Conservation (phyloP, 768 basidiomycete species). For the Phaffia tasmanica region DNA sequence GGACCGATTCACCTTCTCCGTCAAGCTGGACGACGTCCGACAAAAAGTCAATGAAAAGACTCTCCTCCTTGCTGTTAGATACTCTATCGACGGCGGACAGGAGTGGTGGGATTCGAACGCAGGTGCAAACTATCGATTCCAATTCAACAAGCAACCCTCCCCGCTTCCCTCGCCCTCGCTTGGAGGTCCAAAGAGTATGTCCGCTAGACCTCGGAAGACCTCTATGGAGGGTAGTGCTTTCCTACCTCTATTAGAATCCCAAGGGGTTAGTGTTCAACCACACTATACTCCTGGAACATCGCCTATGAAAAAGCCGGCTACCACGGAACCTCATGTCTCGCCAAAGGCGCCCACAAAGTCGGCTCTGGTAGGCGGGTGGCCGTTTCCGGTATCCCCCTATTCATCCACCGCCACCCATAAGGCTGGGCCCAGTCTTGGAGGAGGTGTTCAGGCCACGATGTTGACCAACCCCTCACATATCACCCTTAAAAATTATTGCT, state of each 20-base stretch:
- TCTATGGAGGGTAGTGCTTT: conserved; percentile 11
- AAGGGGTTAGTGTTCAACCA: conserved; percentile 1
- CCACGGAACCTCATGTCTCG: neutral
- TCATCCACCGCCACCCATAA: conserved; percentile 2
- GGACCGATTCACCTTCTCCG: conserved; percentile 66
- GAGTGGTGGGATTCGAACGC: conserved; percentile 92
- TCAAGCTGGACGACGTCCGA: conserved; percentile 66
- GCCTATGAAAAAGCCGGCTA: neutral
- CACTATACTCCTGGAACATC: neutral
- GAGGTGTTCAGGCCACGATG: too few relatives aligned
- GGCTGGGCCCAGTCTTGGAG: too few relatives aligned
- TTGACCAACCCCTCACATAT: too few relatives aligned
- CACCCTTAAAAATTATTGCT: too few relatives aligned
- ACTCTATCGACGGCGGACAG: conserved; percentile 49
- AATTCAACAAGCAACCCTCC: conserved; percentile 44
- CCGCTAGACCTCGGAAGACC: neutral
- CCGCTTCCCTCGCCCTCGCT: neutral
- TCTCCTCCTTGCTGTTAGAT: conserved; percentile 65
- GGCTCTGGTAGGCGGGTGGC: neutral
- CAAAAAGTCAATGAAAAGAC: conserved; percentile 69
- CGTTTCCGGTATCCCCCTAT: conserved; percentile 4
- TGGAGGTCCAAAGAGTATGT: neutral
- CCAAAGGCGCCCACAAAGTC: neutral
- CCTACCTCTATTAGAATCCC: conserved; percentile 21
- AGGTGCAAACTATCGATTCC: conserved; percentile 64